Evolutionary conservation across 2,329 filamentous ascomycete genomes (phyloP).

Genomic region (Neopestalotiopsis clavispora): DNA sequence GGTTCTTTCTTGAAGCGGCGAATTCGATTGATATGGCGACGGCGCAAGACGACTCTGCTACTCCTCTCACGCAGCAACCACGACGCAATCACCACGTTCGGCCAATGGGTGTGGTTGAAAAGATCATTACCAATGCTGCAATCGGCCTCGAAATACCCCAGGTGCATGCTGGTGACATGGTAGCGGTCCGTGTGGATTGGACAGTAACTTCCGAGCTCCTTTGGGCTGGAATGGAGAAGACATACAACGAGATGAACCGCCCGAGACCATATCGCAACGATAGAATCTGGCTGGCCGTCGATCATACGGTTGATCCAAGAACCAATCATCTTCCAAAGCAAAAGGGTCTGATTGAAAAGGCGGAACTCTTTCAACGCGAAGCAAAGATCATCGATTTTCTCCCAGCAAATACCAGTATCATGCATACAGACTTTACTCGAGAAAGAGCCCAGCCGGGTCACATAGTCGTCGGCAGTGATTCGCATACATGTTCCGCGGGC

Average conservation of each 20-base stretch:
- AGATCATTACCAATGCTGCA: constrained; percentile 49
- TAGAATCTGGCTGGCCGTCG: constrained; percentile 53
- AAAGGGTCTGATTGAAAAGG: constrained; percentile 39
- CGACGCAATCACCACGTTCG: not conserved
- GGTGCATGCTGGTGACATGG: constrained; percentile 42
- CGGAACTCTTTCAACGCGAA: constrained; percentile 40
- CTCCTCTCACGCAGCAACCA: not conserved
- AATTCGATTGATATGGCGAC: not conserved
- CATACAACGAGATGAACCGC: constrained; percentile 41
- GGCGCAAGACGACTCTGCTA: not conserved
- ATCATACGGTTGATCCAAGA: constrained; percentile 52
- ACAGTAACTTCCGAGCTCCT: constrained; percentile 47
- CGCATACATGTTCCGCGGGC: constrained; percentile 50
- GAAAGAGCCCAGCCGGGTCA: constrained; percentile 49
- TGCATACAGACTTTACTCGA: constrained; percentile 51
- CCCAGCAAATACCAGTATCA: constrained; percentile 40
- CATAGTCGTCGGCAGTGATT: constrained; percentile 48
- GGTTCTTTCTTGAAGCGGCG: not conserved
- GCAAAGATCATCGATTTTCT: constrained; percentile 48
- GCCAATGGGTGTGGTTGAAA: constrained; percentile 38
- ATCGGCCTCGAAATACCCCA: constrained; percentile 33
- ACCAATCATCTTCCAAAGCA: constrained; percentile 39
- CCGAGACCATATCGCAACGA: constrained; percentile 52
- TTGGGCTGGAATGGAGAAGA: constrained; percentile 45
- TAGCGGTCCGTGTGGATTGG: constrained; percentile 50